These are phyloP conservation scores for Colletotrichum sp. DNA, from an alignment of 2,329 filamentous ascomycete species.

Conservation along the genomic window DNA sequence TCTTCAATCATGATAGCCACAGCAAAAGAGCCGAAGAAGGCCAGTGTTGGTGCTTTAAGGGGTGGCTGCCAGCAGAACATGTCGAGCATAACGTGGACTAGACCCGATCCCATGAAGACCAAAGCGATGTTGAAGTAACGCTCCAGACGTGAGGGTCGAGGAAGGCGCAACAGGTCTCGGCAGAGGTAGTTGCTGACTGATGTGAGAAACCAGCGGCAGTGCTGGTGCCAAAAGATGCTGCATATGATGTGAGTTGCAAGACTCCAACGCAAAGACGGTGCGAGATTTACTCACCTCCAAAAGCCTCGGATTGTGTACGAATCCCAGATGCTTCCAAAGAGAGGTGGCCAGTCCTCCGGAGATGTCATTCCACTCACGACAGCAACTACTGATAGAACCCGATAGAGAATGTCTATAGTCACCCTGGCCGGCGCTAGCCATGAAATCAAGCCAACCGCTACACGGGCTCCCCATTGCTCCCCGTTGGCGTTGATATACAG, in stretches of 20 bases:
- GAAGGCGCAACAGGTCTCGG: neutral
- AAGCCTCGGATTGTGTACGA: neutral
- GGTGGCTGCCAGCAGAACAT: neutral
- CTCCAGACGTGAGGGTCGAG: neutral
- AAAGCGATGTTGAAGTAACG: neutral
- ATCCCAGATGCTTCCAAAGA: neutral
- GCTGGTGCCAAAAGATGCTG: neutral
- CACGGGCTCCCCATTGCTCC: neutral
- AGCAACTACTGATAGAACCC: neutral
- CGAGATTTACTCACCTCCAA: neutral
- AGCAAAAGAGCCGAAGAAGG: neutral
- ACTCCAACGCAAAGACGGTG: neutral
- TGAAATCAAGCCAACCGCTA: neutral
- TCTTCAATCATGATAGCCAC: neutral
- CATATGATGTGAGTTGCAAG: fast-evolving
- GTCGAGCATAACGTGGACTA: neutral
- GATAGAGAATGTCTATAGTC: neutral
- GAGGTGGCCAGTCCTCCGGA: neutral
- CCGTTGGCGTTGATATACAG: neutral
- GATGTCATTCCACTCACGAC: neutral
- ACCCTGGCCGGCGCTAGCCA: neutral
- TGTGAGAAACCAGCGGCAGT: neutral
- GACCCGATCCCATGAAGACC: neutral
- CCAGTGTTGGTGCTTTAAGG: neutral
- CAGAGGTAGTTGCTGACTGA: neutral